Base-by-base conservation (phyloP, 768 basidiomycete species). In the Termitomyces titanicus region DNA sequence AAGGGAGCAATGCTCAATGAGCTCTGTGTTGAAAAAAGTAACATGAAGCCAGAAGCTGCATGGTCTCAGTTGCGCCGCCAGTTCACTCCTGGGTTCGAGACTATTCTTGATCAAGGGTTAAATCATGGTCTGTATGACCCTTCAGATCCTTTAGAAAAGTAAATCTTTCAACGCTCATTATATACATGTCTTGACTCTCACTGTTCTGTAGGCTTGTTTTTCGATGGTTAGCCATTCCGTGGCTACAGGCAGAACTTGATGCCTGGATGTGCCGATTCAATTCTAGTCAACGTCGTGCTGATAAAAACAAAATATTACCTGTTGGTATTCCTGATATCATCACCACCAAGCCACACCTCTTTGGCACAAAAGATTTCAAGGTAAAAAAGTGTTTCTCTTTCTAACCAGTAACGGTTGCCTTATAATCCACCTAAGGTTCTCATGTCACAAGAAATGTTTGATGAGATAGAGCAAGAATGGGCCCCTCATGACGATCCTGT, bases 1-100 rank as follows among this genome's bases (percentile, higher is more conserved):
- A n/a, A n/a, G n/a, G n/a, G n/a, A n/a, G n/a, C n/a, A n/a, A n/a
- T n/a, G n/a, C n/a, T n/a, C n/a, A n/a, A n/a, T n/a, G n/a, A n/a
- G n/a, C n/a, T n/a, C n/a, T n/a, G n/a, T 65, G 57, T 56, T 0
- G 44, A 53, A 2, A 68, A 72, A 27, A 66, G 65, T 3, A 78
- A 79, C 57, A 64, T 77, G 11, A 71, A 68, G 58, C 69, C 72
- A 0, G 73, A 79, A 47, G 72, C 73, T 5, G 56, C 56, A 0
- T 79, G 77, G 76, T 72, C 72, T 0, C 62, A 68, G 9, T 48
- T 76, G 0, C 65, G 66, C 0, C 53, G 63, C 0, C 56, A 61
- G 0, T 79, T 71, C 43, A 62, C 70, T 0, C 74, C 70, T 0
- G 74, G 74, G 0, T 77, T 75, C 53, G 73, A 80, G 45, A 54